A percentile compares a stretch with the other conserved stretches of the same genome.
phyloP scores from a whole-genome alignment of 805 yeast species.

The Kazachstania taianensis region DNA sequence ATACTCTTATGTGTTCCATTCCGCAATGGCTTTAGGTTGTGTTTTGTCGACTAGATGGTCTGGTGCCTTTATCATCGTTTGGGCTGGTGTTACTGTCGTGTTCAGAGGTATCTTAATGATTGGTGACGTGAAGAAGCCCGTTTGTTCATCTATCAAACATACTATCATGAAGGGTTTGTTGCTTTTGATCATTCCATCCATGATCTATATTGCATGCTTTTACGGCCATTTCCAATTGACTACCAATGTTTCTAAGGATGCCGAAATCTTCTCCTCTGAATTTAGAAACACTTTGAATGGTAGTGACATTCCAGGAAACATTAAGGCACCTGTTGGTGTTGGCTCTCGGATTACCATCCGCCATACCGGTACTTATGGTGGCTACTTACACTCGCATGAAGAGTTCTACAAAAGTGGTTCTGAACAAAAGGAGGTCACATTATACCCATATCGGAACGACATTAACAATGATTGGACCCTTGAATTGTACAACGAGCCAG shows the following conservation, averaged over 20 bases:
- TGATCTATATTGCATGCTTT: slow-evolving; percentile 51
- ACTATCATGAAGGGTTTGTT: slow-evolving; percentile 41
- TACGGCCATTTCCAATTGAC: slow-evolving; percentile 52
- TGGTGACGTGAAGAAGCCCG: slow-evolving; percentile 55
- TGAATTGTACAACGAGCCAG: slow-evolving; percentile 53
- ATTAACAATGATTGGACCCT: slow-evolving; percentile 60
- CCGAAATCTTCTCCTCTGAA: slow-evolving; percentile 61
- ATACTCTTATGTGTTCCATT: slow-evolving; percentile 46
- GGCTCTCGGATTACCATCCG: slow-evolving; percentile 59
- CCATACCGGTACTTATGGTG: slow-evolving; percentile 65
- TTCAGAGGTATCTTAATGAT: slow-evolving; percentile 57
- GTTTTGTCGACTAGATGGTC: slow-evolving; percentile 75
- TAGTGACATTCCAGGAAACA: slow-evolving; percentile 46
- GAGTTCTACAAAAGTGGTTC: slow-evolving; percentile 68
- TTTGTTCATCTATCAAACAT: slow-evolving; percentile 38
- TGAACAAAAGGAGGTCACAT: slow-evolving; percentile 72
- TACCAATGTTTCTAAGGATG: slow-evolving; percentile 55
- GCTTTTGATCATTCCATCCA: slow-evolving; percentile 48
- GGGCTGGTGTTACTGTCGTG: slow-evolving; percentile 57
- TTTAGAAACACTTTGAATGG: slow-evolving; percentile 57
- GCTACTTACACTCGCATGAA: slow-evolving; percentile 71
- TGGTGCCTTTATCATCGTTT: slow-evolving; percentile 64
- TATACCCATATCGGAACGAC: slow-evolving; percentile 73
- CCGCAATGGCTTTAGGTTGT: slow-evolving; percentile 59
- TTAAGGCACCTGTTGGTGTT: slow-evolving; percentile 61